Conservation (phyloP, 306 rosid genomes). For the Canavalia gladiata region DNA sequence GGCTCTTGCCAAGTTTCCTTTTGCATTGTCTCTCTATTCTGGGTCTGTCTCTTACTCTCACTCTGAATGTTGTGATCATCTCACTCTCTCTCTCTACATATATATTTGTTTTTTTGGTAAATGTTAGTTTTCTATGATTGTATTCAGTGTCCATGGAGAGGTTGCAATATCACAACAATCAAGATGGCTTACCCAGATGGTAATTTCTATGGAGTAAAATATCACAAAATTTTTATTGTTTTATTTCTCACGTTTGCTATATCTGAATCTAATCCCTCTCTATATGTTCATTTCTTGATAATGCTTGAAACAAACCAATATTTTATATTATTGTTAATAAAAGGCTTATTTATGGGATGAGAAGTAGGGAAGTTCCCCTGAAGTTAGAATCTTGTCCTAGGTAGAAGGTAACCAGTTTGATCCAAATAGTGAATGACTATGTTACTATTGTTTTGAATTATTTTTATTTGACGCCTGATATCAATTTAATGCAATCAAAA, state of each 20-base stretch:
- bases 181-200: constrained; percentile 67
- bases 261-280: not conserved
- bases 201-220: constrained; percentile 45
- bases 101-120: not conserved
- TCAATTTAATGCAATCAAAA: not conserved
- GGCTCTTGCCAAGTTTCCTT: constrained; percentile 74
- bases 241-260: not conserved
- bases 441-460: not conserved
- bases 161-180: constrained; percentile 81
- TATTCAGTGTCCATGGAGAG: constrained; percentile 74
- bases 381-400: constrained; percentile 1
- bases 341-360: not conserved
- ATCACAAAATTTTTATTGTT: constrained; percentile 44
- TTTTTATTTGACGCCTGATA: constrained; percentile 8
- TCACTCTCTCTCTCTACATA: not conserved
- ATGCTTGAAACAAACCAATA: constrained; percentile 16
- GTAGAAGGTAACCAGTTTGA: constrained; percentile 32
- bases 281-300: not conserved
- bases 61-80: not conserved
- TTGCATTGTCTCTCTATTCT: constrained; percentile 65
- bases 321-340: not conserved
- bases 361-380: not conserved
- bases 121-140: not conserved
- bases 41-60: constrained; percentile 53
- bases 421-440: constrained; percentile 9